Evolutionary conservation across 2,329 filamentous ascomycete species (phyloP), one percentile per base, ranked within the genome.

Genomic region (Sporothrix dimorphospora): DNA sequence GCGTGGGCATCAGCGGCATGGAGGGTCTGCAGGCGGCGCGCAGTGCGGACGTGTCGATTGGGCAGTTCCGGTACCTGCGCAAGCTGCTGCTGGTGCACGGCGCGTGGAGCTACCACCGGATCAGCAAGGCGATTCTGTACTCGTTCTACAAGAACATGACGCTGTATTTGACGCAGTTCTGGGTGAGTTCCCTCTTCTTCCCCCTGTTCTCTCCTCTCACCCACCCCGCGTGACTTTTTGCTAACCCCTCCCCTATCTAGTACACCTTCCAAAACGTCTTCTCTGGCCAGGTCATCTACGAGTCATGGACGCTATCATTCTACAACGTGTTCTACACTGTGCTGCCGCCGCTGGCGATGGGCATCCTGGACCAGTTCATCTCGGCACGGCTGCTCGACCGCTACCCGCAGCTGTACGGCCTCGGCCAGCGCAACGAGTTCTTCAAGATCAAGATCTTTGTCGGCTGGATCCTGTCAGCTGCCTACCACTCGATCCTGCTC

Each of bases 101-200:
- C 30, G 91, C 94, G 6, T 99, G 96, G 96, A 97, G 94, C 80
- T 99, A 99, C 80, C 95, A 98, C 80, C 92, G 96, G 73, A 92
- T 99, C 80, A 95, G 92, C 87, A 97, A 97, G 83, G 94, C 97
- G 73, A 98, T 99, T 78, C 82, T 99, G 74, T 99, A 97, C 83
- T 98, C 96, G 7, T 99, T 98, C 81, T 99, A 99, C 87, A 99
- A 99, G 87, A 99, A 99, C 83, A 98, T 98, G 76, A 92, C 94
- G 24, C 86, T 99, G 74, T 99, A 98, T 83, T 94, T 99, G 92
- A 99, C 97, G 73, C 97, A 99, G 80, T 99, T 99, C 80, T 99
- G 97, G 94, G 92, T 94, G 85, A 84, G 91, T 85, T 7, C 21
- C 12, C 40, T 24, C 27, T 24, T n/a, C 30, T 24, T 40, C 4